A percentile compares a stretch with the other conserved stretches of the same genome.
These are phyloP conservation scores for Zymoseptoria ardabiliae DNA, from an alignment of 2,329 filamentous ascomycete genomes.

Conservation along the genomic window DNA sequence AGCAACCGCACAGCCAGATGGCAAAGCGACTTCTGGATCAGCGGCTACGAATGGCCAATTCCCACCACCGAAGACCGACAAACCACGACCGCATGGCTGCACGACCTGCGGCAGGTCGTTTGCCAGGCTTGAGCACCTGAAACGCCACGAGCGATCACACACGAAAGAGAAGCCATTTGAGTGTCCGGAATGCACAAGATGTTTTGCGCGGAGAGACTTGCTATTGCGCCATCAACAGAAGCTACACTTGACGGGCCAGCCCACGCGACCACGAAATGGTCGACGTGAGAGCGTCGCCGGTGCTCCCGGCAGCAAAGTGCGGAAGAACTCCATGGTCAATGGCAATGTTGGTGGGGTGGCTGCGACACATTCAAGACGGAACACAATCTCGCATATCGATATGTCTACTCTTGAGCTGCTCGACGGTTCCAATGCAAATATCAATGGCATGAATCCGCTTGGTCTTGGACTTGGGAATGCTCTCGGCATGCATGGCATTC, in stretches of 20 bases:
- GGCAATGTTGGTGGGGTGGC: constrained; percentile 42
- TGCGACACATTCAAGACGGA: constrained; percentile 65
- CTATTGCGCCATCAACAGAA: constrained; percentile 96
- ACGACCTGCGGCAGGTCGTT: constrained; percentile 86
- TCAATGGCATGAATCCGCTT: constrained; percentile 24
- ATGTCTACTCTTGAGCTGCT: constrained; percentile 56
- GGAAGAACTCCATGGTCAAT: constrained; percentile 84
- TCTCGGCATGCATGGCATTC: constrained; percentile 49
- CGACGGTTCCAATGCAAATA: constrained; percentile 18
- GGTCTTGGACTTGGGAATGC: constrained; percentile 11
- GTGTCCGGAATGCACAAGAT: constrained; percentile 87
- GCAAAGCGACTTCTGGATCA: constrained; percentile 3
- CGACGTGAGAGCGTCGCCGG: constrained; percentile 81
- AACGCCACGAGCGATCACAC: constrained; percentile 95
- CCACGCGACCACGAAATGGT: constrained; percentile 72
- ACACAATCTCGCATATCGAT: constrained; percentile 94
- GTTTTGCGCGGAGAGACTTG: constrained; percentile 88
- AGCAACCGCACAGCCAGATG: constrained; percentile 8
- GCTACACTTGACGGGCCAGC: constrained; percentile 85
- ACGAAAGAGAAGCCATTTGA: constrained; percentile 99
- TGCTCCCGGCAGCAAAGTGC: constrained; percentile 64
- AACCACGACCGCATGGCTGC: constrained; percentile 91
- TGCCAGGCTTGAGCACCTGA: constrained; percentile 89
- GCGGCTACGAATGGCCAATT: constrained; percentile 38
- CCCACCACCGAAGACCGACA: constrained; percentile 89